Percentiles rank a stretch among this genome's conserved stretches.
These are phyloP conservation scores for Apiotrichum brassicae DNA, from an alignment of 1,284 basidiomycete species.

Conservation along the genomic window DNA sequence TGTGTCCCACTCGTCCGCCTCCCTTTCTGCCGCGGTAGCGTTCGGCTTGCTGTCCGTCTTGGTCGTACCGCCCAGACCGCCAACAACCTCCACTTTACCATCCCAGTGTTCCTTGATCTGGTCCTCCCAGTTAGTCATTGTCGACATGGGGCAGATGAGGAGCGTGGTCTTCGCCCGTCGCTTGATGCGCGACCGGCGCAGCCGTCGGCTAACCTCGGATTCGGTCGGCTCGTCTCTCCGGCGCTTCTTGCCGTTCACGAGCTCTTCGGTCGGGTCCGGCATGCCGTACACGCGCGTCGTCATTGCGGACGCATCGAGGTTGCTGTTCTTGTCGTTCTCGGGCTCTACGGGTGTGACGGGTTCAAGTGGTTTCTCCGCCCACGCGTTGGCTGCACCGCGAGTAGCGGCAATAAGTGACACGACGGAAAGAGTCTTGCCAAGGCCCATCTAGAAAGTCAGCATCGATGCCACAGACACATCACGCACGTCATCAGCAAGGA, in stretches of 20 bases:
- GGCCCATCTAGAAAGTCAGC: conserved; percentile 61
- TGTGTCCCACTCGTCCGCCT: conserved; percentile 31
- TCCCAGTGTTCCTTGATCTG: conserved; percentile 95
- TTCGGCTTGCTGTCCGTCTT: conserved; percentile 24
- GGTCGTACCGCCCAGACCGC: conserved; percentile 52
- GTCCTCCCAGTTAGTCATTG: conserved; percentile 97
- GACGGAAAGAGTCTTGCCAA: conserved; percentile 95
- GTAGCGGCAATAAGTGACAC: conserved; percentile 85
- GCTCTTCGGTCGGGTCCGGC: conserved; percentile 50
- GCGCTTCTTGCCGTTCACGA: conserved; percentile 31
- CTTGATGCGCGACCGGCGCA: conserved; percentile 66
- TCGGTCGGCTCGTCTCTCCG: conserved; percentile 23
- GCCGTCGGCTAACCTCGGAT: conserved; percentile 31
- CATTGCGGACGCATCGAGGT: conserved; percentile 58
- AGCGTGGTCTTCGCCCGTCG: conserved; percentile 79
- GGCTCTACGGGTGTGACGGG: conserved; percentile 42
- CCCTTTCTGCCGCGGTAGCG: too few species aligned
- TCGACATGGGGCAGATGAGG: conserved; percentile 94
- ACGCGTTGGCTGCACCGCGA: conserved; percentile 61
- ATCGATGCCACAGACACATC: neutral
- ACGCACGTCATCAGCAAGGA: conserved; percentile 83
- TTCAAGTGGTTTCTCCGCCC: conserved; percentile 51
- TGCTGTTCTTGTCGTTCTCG: conserved; percentile 45
- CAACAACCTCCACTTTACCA: conserved; percentile 70
- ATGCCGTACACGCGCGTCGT: conserved; percentile 74